Conservation (phyloP, 345 rosid genomes). For the Physaria fendleri region DNA sequence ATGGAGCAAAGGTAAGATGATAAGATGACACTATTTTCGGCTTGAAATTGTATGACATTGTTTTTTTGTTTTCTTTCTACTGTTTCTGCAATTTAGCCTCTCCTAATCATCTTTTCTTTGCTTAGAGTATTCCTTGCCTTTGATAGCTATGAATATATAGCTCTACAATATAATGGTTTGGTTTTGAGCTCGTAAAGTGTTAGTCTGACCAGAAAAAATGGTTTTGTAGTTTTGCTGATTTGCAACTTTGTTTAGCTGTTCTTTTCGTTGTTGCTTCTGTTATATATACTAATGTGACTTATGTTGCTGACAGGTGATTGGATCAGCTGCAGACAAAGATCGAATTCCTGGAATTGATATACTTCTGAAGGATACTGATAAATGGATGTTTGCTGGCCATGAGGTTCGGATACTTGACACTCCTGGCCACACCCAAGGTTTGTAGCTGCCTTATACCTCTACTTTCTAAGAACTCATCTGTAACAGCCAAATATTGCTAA, state of each 20-base stretch:
- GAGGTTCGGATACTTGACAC: slow-evolving; percentile 79
- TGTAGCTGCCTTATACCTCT: slow-evolving; percentile 4
- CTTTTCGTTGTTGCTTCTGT: neutral
- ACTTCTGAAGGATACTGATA: slow-evolving; percentile 73
- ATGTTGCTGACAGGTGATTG: slow-evolving; percentile 70
- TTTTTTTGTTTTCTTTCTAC: neutral
- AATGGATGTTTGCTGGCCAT: slow-evolving; percentile 99
- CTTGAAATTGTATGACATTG: neutral
- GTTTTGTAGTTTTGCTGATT: neutral
- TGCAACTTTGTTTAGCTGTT: slow-evolving; percentile 1
- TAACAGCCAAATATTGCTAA: neutral
- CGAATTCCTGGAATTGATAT: slow-evolving; percentile 93
- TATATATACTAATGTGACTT: neutral
- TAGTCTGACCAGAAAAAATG: neutral
- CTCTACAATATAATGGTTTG: neutral
- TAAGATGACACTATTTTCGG: neutral
- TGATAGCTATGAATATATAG: neutral
- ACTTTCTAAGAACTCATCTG: neutral
- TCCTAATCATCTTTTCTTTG: neutral
- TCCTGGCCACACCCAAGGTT: slow-evolving; percentile 98
- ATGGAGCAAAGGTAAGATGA: slow-evolving; percentile 90
- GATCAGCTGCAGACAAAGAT: slow-evolving; percentile 66
- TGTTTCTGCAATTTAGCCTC: neutral
- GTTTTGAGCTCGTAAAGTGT: neutral
- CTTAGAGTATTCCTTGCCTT: slow-evolving; percentile 1